Conservation (phyloP, 169 alveolate genomes). For the Eimeria necatrix region DNA sequence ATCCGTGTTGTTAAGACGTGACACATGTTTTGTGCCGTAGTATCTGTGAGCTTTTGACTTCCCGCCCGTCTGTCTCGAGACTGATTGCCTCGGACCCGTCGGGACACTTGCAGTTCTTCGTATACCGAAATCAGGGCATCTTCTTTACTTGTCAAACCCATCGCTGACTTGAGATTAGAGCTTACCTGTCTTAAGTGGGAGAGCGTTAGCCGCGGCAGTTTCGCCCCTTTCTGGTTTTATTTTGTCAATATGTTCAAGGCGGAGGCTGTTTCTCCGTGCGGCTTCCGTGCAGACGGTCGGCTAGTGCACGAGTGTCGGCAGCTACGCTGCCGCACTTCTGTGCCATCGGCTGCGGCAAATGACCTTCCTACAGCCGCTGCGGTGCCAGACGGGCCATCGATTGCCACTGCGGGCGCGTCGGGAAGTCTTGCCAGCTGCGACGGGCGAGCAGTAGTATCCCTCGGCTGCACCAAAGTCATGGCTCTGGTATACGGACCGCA, state of each 20-base stretch:
- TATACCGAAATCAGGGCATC: too few species aligned
- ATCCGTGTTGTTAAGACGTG: too few species aligned
- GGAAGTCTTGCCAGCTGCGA: background rate
- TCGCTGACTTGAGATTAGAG: too few species aligned
- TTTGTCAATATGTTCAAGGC: background rate
- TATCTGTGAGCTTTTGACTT: too few species aligned
- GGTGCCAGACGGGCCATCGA: background rate
- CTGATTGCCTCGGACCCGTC: too few species aligned
- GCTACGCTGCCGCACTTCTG: constrained; percentile 47
- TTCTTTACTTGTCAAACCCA: too few species aligned
- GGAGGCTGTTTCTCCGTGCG: constrained; percentile 18
- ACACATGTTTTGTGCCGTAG: too few species aligned
- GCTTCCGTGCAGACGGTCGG: constrained; percentile 27
- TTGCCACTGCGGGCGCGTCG: background rate
- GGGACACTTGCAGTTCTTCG: too few species aligned
- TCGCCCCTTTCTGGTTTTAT: background rate
- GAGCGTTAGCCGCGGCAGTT: background rate
- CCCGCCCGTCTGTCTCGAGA: too few species aligned
- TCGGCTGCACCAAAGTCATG: constrained; percentile 13
- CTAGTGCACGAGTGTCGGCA: constrained; percentile 29
- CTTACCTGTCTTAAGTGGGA: too few species aligned
- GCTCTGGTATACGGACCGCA: constrained; percentile 21
- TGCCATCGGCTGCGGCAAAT: background rate
- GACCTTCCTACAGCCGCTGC: background rate
- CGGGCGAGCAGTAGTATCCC: constrained; percentile 29